Percentiles rank a stretch among this genome's conserved stretches.
Conservation (phyloP, 163 green algal species). For the Trebouxia gelatinosa region DNA sequence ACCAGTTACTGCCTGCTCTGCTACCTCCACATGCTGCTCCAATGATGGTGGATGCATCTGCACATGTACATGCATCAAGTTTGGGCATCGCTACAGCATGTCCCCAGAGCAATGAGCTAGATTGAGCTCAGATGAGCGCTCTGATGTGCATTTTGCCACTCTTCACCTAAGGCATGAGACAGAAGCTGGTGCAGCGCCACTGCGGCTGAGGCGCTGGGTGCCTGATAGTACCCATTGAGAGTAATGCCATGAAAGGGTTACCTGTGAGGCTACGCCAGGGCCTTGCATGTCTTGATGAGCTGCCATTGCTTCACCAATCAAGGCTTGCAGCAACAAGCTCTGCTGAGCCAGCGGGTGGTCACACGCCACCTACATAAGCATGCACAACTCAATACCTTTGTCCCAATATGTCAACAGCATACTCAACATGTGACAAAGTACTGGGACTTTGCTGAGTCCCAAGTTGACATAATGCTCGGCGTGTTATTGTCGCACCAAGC, state of each 20-base stretch:
- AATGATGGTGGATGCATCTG: conserved; percentile 32
- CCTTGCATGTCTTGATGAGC: conserved; percentile 12
- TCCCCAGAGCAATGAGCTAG: neutral
- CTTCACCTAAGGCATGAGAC: too few species aligned
- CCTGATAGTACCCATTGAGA: neutral
- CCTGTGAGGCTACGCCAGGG: conserved; percentile 7
- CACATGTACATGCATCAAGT: neutral
- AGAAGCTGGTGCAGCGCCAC: neutral
- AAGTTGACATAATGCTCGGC: too few species aligned
- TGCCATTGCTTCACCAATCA: conserved; percentile 50
- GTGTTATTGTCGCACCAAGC: too few species aligned
- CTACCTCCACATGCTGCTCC: conserved; percentile 41
- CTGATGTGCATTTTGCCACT: too few species aligned
- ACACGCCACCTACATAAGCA: conserved; percentile 25
- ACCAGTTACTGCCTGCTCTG: conserved; percentile 25
- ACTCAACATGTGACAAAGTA: too few species aligned
- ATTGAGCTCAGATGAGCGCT: too few species aligned
- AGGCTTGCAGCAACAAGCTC: conserved; percentile 44
- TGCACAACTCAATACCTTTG: too few species aligned
- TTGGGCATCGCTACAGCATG: neutral
- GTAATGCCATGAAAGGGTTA: neutral
- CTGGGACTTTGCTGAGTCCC: too few species aligned
- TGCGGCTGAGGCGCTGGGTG: neutral
- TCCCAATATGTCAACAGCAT: too few species aligned
- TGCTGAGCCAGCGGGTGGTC: conserved; percentile 33